Evolutionary conservation across 2,329 filamentous ascomycete species (phyloP).

Genomic region (Fusarium hostae): DNA sequence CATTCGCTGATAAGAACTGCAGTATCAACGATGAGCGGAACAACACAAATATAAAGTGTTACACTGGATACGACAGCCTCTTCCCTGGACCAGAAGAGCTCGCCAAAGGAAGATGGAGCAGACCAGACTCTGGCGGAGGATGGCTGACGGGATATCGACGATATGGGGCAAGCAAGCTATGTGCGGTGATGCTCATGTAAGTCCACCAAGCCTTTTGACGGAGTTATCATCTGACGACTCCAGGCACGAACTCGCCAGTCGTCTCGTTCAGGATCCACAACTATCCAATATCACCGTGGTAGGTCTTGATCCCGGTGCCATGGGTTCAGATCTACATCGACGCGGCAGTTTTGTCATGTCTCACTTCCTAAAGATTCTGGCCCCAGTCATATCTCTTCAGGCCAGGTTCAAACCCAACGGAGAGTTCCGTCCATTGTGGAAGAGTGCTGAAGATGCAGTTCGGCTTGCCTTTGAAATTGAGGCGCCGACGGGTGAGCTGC

Average conservation of each 20-base stretch:
- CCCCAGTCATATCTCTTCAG: conserved; percentile 42
- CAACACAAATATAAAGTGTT: conserved; percentile 31
- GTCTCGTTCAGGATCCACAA: conserved; percentile 49
- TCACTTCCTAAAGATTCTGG: conserved; percentile 39
- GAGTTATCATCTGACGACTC: conserved; percentile 9
- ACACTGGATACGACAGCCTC: conserved; percentile 43
- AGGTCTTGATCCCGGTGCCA: conserved; percentile 53
- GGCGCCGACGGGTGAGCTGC: conserved; percentile 41
- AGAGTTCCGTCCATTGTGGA: conserved; percentile 43
- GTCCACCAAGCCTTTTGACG: background rate
- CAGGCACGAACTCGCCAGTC: conserved; percentile 50
- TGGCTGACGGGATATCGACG: conserved; percentile 48
- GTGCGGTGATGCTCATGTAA: conserved; percentile 51
- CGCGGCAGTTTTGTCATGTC: conserved; percentile 41
- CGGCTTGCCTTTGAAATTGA: conserved; percentile 47
- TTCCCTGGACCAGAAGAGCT: conserved; percentile 47
- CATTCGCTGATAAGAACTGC: conserved; percentile 12
- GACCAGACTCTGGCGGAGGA: conserved; percentile 44
- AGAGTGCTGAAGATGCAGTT: conserved; percentile 50
- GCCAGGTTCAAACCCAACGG: conserved; percentile 47
- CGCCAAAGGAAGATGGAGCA: conserved; percentile 51
- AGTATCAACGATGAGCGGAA: conserved; percentile 48
- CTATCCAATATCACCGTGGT: conserved; percentile 51
- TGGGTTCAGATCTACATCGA: conserved; percentile 48
- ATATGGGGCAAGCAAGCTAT: conserved; percentile 55